Conservation (phyloP, 768 basidiomycete species). For the Naganishia antarctica region DNA sequence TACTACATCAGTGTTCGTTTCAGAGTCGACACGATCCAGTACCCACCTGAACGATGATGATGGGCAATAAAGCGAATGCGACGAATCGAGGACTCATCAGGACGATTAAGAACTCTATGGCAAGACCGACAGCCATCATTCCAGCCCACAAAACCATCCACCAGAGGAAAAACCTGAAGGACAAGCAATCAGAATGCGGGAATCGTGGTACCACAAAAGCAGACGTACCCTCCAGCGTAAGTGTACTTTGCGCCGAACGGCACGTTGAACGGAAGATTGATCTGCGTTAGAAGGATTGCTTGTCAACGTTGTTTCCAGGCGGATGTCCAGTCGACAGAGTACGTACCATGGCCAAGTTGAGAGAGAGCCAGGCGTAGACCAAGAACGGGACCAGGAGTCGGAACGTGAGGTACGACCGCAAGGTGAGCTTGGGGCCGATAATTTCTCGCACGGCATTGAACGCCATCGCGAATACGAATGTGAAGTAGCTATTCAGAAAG, state of each 20-base stretch:
- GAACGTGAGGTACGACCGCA: slow-evolving; percentile 47
- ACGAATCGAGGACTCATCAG: slow-evolving; percentile 49
- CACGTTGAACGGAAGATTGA: slow-evolving; percentile 53
- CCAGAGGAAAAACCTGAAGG: slow-evolving; percentile 48
- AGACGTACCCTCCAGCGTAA: slow-evolving; percentile 38
- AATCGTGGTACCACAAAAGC: neutral
- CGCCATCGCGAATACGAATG: slow-evolving; percentile 46
- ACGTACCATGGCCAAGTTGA: slow-evolving; percentile 51
- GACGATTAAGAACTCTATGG: slow-evolving; percentile 42
- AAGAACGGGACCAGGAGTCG: slow-evolving; percentile 49
- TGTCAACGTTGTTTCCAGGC: too few relatives aligned
- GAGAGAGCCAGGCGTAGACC: slow-evolving; percentile 50
- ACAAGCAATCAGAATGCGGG: slow-evolving; percentile 7
- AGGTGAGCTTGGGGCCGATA: slow-evolving; percentile 50
- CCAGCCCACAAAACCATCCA: slow-evolving; percentile 46
- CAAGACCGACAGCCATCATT: slow-evolving; percentile 40
- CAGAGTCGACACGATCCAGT: too few relatives aligned
- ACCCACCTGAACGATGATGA: slow-evolving; percentile 39
- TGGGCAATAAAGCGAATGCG: slow-evolving; percentile 47
- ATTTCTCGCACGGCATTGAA: slow-evolving; percentile 43
- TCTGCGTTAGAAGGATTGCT: too few relatives aligned
- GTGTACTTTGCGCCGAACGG: slow-evolving; percentile 51
- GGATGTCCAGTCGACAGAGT: too few relatives aligned
- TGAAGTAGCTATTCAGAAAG: slow-evolving; percentile 30
- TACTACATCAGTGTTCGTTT: too few relatives aligned